Conservation (phyloP, 2,329 filamentous ascomycete species). For the Diaporthe sp. region DNA sequence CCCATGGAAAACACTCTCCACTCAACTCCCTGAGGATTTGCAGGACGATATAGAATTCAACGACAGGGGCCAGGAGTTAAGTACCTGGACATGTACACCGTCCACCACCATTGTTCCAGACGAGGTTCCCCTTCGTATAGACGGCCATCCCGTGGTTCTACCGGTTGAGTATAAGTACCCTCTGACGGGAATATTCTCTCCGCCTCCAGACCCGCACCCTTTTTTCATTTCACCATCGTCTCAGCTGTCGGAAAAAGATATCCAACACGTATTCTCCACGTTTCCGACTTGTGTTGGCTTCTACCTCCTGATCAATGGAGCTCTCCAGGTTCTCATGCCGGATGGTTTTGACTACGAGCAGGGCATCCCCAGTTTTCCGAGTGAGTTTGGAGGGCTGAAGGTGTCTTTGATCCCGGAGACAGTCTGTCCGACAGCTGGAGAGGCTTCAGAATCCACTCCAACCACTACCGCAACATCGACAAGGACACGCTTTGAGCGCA, state of each 20-base stretch:
- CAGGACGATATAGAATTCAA: not conserved
- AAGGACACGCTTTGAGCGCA: not conserved
- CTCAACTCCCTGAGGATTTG: not conserved
- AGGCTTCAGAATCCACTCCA: not conserved
- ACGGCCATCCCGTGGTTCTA: not conserved
- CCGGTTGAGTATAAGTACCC: not conserved
- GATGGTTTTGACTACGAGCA: not conserved
- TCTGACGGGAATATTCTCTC: not conserved
- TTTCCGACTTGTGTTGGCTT: slow-evolving; percentile 2
- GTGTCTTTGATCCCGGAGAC: not conserved
- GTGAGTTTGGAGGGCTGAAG: not conserved
- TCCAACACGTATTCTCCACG: not conserved
- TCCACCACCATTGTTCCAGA: rapidly evolving
- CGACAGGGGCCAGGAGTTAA: not conserved
- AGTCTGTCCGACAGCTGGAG: not conserved
- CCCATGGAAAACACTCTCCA: not conserved
- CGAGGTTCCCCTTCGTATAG: not conserved
- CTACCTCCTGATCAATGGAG: not conserved
- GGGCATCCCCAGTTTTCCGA: not conserved
- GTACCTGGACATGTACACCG: not conserved
- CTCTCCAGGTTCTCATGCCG: not conserved
- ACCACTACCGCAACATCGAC: not conserved
- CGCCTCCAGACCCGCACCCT: not conserved
- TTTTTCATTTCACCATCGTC: not conserved
- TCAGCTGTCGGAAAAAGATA: not conserved